These are phyloP conservation scores for Orobanche coerulescens DNA, from an alignment of 257 asterid genomes.

Conservation along the genomic window DNA sequence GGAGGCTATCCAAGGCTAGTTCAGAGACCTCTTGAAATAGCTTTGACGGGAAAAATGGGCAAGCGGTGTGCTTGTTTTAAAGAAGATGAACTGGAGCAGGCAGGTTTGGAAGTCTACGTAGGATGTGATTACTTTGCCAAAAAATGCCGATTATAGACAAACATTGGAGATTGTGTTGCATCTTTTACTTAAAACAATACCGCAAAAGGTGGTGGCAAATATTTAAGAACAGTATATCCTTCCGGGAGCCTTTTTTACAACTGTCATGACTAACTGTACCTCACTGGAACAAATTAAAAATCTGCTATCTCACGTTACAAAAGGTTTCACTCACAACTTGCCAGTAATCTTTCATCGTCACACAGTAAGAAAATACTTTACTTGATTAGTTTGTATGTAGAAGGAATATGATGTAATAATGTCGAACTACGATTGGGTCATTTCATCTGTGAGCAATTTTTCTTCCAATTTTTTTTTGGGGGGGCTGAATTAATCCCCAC, in stretches of 20 bases:
- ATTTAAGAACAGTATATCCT: background rate
- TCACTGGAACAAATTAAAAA: conserved; percentile 1
- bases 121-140: conserved; percentile 61
- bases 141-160: conserved; percentile 38
- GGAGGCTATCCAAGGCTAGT: conserved; percentile 95
- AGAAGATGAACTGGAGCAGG: conserved; percentile 55
- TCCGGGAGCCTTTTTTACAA: background rate
- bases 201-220: background rate
- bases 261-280: background rate
- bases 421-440: background rate
- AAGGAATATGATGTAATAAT: background rate
- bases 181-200: background rate
- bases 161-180: too few relatives aligned
- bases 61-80: conserved; percentile 77
- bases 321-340: too few relatives aligned
- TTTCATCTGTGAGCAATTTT: background rate
- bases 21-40: conserved; percentile 75
- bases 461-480: background rate
- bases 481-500: too few relatives aligned
- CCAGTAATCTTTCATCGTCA: background rate
- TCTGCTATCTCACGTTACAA: background rate
- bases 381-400: background rate
- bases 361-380: background rate
- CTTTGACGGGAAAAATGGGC: conserved; percentile 84
- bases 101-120: conserved; percentile 63